These are phyloP conservation scores for Cryptococcus jaspeensis DNA, from an alignment of 1,284 basidiomycete species.

Conservation along the genomic window DNA sequence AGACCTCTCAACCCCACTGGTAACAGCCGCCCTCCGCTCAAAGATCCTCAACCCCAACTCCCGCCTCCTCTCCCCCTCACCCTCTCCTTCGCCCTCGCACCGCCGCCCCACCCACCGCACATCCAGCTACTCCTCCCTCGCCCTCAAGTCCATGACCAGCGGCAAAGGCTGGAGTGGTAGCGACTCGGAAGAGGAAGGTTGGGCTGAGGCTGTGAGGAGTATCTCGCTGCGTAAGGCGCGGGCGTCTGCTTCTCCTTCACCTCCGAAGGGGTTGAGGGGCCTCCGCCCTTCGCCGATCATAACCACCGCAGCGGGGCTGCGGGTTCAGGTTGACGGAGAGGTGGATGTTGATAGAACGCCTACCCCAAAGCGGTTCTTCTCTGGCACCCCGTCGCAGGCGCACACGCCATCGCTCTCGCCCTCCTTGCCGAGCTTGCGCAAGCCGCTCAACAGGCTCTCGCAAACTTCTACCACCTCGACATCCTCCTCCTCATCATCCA, in stretches of 20 bases:
- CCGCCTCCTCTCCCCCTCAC: constrained; percentile 11
- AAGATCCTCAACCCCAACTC: constrained; percentile 33
- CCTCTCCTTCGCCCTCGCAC: constrained; percentile 1
- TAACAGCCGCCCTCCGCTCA: constrained; percentile 30
- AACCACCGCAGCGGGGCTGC: too few species aligned
- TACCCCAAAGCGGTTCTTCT: constrained; percentile 2
- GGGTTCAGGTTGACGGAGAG: not conserved
- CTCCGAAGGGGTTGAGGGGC: not conserved
- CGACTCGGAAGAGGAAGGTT: constrained; percentile 44
- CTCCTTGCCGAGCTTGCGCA: not conserved
- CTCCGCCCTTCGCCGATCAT: not conserved
- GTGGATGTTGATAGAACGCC: constrained; percentile 1
- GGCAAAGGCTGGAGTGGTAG: constrained; percentile 36
- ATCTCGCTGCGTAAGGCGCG: constrained; percentile 21
- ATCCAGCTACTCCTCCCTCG: not conserved
- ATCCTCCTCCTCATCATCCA: not conserved
- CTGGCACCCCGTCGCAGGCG: too few species aligned
- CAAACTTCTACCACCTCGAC: constrained; percentile 5
- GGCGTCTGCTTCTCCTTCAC: not conserved
- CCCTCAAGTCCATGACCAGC: constrained; percentile 4
- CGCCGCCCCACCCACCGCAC: not conserved
- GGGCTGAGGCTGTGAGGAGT: constrained; percentile 22
- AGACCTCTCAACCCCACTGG: constrained; percentile 30
- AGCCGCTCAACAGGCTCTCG: constrained; percentile 2
- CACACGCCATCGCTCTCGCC: not conserved